Evolutionary conservation across 2,329 filamentous ascomycete species (phyloP).

Genomic region (Calonectria pteridis): DNA sequence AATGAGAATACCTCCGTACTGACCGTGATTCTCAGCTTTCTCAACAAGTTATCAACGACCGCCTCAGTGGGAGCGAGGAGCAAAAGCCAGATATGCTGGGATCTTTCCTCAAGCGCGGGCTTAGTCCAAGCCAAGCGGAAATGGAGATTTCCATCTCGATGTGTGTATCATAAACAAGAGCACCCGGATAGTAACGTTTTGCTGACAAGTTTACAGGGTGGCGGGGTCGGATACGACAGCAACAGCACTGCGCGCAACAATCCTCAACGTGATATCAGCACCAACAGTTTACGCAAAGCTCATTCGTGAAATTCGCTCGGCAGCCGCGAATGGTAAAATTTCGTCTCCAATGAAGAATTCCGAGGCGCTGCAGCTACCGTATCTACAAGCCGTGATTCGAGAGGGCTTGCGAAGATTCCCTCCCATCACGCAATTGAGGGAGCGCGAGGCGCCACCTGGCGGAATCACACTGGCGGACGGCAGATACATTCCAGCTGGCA

Average conservation of each 20-base stretch:
- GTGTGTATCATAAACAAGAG: background rate
- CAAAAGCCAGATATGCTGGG: background rate
- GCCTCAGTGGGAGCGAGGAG: background rate
- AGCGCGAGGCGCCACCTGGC: background rate
- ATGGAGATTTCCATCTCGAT: background rate
- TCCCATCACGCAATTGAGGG: background rate
- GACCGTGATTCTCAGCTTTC: background rate
- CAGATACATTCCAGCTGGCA: background rate
- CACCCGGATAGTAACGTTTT: background rate
- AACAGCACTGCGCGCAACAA: background rate
- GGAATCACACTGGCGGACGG: background rate
- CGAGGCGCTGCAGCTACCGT: background rate
- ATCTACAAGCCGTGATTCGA: background rate
- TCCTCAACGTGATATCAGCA: background rate
- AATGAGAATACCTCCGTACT: background rate
- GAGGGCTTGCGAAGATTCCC: background rate
- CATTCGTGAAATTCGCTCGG: background rate
- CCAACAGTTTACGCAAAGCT: background rate
- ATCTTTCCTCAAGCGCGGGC: background rate
- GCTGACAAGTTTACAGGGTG: background rate
- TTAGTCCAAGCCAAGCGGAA: background rate
- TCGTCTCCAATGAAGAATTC: background rate
- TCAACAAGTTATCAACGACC: background rate
- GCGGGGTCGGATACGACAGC: background rate
- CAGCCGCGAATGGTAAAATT: background rate